phyloP scores from a whole-genome alignment of 768 basidiomycete genomes.

The Macrocybe gigantea region DNA sequence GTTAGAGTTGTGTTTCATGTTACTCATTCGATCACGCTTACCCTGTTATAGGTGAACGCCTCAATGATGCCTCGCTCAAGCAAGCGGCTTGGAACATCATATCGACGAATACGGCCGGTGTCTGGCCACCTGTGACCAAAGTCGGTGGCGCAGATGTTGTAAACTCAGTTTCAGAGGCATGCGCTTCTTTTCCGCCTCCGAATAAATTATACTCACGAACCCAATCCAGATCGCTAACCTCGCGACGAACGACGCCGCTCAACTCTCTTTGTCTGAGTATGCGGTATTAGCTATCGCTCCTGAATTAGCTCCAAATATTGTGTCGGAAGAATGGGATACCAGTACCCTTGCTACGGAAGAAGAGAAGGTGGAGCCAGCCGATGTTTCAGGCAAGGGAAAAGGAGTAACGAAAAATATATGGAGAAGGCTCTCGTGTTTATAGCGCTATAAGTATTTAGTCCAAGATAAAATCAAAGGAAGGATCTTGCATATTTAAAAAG shows the following conservation, averaged over 20 bases:
- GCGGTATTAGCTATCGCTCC: constrained; percentile 31
- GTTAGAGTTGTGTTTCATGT: constrained; percentile 6
- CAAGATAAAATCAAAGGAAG: too few relatives aligned
- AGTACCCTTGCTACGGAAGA: neutral
- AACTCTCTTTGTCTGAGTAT: constrained; percentile 27
- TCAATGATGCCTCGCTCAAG: constrained; percentile 24
- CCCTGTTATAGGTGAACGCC: constrained; percentile 16
- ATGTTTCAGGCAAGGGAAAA: neutral
- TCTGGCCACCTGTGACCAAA: constrained; percentile 30
- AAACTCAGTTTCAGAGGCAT: constrained; percentile 35
- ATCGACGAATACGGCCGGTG: constrained; percentile 23
- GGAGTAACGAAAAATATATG: neutral
- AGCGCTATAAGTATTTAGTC: neutral
- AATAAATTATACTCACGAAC: neutral
- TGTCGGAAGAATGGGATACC: neutral
- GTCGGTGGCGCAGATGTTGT: constrained; percentile 42
- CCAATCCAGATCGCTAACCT: constrained; percentile 25
- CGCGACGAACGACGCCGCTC: constrained; percentile 28
- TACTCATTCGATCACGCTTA: neutral
- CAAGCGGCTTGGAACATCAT: constrained; percentile 29
- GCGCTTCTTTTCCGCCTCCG: neutral
- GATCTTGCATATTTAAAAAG: too few relatives aligned
- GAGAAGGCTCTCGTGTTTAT: neutral
- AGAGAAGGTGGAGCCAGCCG: neutral
- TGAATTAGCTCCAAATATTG: constrained; percentile 22